Base-by-base conservation (phyloP, 2,329 filamentous ascomycete genomes). In the Microsporum ferrugineum region DNA sequence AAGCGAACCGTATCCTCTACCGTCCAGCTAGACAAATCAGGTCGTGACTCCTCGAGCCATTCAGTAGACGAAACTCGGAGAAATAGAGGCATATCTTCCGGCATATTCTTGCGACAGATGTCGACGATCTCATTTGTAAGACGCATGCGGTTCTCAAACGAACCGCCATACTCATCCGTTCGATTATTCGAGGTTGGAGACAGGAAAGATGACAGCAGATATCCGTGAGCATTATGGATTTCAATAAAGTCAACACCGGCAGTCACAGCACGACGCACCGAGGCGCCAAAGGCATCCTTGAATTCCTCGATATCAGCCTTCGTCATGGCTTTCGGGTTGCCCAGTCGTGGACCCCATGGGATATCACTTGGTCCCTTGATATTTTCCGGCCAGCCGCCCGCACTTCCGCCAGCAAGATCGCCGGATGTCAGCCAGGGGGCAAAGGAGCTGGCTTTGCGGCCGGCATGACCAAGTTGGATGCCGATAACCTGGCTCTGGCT, bases 201-300 rank as follows among this genome's bases (percentile, higher is more conserved):
- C 2, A 91, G 63, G 77, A 92, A 94, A 1, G 77, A 75, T 66
- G 85, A 83, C 0, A 92, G 75, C 0, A 94, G 80, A 69, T 91
- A 94, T 0, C 89, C 88, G 68, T 94, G 89, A 0, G 88, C 89
- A 66, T 81, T 82, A 75, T 94, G 89, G 58, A 95, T 83, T 71
- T 95, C 89, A 62, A 95, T 84, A 5, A 85, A 82, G 70, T 95
- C 89, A 57, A 89, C 82, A 0, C 89, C 90, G 1, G 84, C 86
- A 64, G 82, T 77, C 3, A 91, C 73, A 0, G 89, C 81, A 41
- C 85, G 76, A 65, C 78, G 77, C 0, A 82, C 79, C 0, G 83
- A 78, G 1, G 80, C 80, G 3, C 78, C 82, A 75, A 83, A 94
- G 7, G 80, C 80, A 45, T 74, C 71, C 68, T 90, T 86, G 53